Conservation (phyloP, 441 rosid genomes). For the Mallotus repandus region DNA sequence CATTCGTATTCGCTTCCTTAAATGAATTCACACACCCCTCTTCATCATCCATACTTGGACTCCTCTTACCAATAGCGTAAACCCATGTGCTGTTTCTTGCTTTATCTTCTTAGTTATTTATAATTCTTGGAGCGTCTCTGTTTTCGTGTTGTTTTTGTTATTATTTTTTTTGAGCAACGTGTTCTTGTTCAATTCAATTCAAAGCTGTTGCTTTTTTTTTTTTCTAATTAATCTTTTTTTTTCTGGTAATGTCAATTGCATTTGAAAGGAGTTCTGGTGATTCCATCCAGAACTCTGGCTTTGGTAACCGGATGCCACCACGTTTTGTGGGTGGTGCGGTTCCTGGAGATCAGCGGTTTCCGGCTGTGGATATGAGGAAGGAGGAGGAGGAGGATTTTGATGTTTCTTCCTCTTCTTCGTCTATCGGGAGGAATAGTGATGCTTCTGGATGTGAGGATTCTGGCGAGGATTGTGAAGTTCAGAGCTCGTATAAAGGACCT, state of each 20-base stretch:
- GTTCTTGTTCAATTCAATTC: background rate
- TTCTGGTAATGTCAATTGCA: conserved; percentile 28
- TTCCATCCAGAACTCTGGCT: conserved; percentile 22
- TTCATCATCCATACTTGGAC: too few relatives aligned
- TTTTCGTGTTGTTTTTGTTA: background rate
- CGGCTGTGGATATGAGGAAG: conserved; percentile 12
- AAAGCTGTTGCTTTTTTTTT: background rate
- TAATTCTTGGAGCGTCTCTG: background rate
- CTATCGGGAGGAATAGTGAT: conserved; percentile 41
- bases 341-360: conserved; percentile 10
- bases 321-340: conserved; percentile 5
- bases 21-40: too few relatives aligned
- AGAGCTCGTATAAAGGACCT: conserved; percentile 43
- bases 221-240: background rate
- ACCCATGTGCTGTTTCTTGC: background rate
- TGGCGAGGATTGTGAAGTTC: conserved; percentile 31
- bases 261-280: conserved; percentile 11
- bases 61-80: too few relatives aligned
- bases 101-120: background rate
- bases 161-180: too few relatives aligned
- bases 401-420: conserved; percentile 34
- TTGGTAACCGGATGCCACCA: conserved; percentile 21
- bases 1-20: too few relatives aligned
- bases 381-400: conserved; percentile 12
- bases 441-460: conserved; percentile 16